Percentiles rank a stretch among this genome's conserved stretches.
Evolutionary conservation across 2,329 filamentous ascomycete genomes (phyloP).

Genomic region (Ophiosphaerella korrae): DNA sequence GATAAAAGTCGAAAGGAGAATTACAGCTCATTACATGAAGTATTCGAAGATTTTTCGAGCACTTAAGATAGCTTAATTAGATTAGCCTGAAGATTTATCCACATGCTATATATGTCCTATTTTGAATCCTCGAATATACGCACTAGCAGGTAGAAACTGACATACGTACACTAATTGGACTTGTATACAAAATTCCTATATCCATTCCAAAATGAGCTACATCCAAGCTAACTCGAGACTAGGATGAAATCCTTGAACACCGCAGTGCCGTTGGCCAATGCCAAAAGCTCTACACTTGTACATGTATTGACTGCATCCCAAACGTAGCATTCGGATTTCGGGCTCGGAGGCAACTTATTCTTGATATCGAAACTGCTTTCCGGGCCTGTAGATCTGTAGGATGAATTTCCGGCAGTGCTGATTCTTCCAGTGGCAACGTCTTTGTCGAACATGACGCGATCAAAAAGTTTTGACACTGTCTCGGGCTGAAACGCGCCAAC

Average conservation of each 20-base stretch:
- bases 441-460: conserved; percentile 49
- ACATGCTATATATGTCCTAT: no score
- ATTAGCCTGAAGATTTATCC: no score
- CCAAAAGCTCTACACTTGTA: conserved; percentile 9
- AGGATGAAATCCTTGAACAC: conserved; percentile 16
- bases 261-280: conserved; percentile 12
- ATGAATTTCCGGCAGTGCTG: conserved; percentile 1
- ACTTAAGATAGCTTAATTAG: no score
- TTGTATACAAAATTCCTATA: no score
- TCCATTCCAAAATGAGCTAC: no score
- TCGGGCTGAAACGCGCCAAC: conserved; percentile 51
- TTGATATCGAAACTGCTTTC: conserved; percentile 10
- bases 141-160: no score
- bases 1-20: no score
- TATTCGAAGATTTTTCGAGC: no score
- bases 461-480: conserved; percentile 57
- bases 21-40: no score
- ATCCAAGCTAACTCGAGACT: not conserved
- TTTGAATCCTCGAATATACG: no score
- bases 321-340: conserved; percentile 16
- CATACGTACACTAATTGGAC: no score
- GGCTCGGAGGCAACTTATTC: conserved; percentile 8
- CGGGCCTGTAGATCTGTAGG: conserved; percentile 9
- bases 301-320: conserved; percentile 16
- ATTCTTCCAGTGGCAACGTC: conserved; percentile 54